Evolutionary conservation across 1,139 yeast genomes (phyloP).

Genomic region (Debaryomycetaceae sp.): DNA sequence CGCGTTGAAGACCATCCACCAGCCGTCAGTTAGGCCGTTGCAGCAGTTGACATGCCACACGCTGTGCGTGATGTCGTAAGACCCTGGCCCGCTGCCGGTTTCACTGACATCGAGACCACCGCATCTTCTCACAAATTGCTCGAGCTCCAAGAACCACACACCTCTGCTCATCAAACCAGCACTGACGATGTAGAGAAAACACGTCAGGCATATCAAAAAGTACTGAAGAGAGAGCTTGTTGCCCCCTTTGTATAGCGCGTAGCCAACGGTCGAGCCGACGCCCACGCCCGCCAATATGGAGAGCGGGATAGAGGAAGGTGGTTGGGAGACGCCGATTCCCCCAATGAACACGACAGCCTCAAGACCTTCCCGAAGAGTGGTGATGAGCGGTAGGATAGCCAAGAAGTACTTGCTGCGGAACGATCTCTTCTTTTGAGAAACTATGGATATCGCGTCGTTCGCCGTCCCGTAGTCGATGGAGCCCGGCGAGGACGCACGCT

Average conservation of each 20-base stretch:
- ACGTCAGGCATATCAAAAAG: slow-evolving; percentile 38
- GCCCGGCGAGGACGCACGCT: background rate
- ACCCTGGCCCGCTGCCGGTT: slow-evolving; percentile 90
- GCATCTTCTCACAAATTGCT: slow-evolving; percentile 58
- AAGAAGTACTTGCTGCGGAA: slow-evolving; percentile 33
- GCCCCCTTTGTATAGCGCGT: slow-evolving; percentile 39
- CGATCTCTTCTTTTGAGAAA: background rate
- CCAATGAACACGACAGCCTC: slow-evolving; percentile 49
- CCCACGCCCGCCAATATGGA: slow-evolving; percentile 35
- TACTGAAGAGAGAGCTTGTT: slow-evolving; percentile 40
- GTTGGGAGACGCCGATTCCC: slow-evolving; percentile 42
- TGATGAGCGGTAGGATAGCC: slow-evolving; percentile 41
- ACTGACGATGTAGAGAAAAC: slow-evolving; percentile 41
- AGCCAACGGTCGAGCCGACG: slow-evolving; percentile 34
- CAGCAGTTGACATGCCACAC: slow-evolving; percentile 98
- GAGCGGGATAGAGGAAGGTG: slow-evolving; percentile 37
- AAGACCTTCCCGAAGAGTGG: slow-evolving; percentile 45
- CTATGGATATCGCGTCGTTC: background rate
- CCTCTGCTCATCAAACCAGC: slow-evolving; percentile 58
- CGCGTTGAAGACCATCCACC: slow-evolving; percentile 93
- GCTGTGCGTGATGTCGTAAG: slow-evolving; percentile 73
- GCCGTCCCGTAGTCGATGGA: slow-evolving; percentile 1
- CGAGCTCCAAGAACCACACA: slow-evolving; percentile 83
- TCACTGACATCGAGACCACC: slow-evolving; percentile 88
- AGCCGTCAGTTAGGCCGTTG: slow-evolving; percentile 84